Evolutionary conservation across 768 basidiomycete species (phyloP), one percentile per base, ranked within the genome.

Genomic region (Trametes meyenii): DNA sequence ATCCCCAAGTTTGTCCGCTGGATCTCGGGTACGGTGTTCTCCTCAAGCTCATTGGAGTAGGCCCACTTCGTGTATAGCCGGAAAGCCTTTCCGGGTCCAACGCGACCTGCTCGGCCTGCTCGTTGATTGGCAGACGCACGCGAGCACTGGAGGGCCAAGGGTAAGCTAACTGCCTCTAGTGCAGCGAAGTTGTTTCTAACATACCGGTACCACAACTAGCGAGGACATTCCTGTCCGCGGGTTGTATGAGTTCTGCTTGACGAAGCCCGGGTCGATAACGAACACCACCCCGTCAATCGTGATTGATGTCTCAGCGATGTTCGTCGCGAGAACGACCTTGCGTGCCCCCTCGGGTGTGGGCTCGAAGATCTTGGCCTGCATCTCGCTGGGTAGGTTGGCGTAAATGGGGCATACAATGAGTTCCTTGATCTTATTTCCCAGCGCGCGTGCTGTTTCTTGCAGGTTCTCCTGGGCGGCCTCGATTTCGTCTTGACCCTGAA

Each of bases 351-450:
- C 90, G 0, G 96, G 97, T 5, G 97, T 99, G 0, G 97, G 96
- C 74, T 99, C 97, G 74, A 99, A 99, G 58, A 99, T 99, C 77
- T 98, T 97, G 39, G 95, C 91, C 73, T 99, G 97, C 96, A 99
- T 96, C 63, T 99, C 97, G 67, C 94, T 96, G 1, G 97, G 97
- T n/a, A 99, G 77, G 72, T 97, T 98, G 64, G 97, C 97, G 70
- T 99, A 99, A 62, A 99, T 99, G 3, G 97, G 97, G 70, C 96
- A 98, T 61, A 99, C 84, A 59, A 98, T 87, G 46, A 99, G 82
- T 69, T 99, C 97, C 6, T 86, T 83, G 48, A 98, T 90, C 77
- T 98, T 98, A 78, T 98, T 98, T 19, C 96, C 96, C 0, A 99
- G 79, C 0, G 96, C 90, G 23, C 94, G 87, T 23, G 94, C 89